phyloP scores from a whole-genome alignment of 2,329 filamentous ascomycete genomes.

The Sphaerulina vaccinii region DNA sequence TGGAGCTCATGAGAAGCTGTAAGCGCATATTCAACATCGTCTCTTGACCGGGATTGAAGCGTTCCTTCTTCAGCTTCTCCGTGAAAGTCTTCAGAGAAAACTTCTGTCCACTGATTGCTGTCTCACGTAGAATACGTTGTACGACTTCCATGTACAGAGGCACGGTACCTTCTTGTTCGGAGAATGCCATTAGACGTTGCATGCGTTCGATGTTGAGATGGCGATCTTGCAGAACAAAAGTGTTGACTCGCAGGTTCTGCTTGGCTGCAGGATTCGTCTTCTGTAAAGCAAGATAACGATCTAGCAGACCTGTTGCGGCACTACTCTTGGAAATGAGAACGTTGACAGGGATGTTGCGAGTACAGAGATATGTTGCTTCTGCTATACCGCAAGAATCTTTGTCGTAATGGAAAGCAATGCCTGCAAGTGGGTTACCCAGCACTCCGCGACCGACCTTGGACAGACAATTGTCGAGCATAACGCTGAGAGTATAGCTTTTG shows the following conservation, averaged over 20 bases:
- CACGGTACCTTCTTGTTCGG: constrained; percentile 40
- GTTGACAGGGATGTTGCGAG: constrained; percentile 47
- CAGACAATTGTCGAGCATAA: constrained; percentile 60
- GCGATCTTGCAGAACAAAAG: constrained; percentile 46
- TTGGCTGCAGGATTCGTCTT: constrained; percentile 31
- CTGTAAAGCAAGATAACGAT: constrained; percentile 45
- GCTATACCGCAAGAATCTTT: constrained; percentile 51
- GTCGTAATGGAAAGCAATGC: constrained; percentile 60
- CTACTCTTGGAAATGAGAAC: constrained; percentile 56
- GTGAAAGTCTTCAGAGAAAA: constrained; percentile 57
- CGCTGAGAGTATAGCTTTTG: constrained; percentile 61
- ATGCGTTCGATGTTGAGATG: constrained; percentile 55
- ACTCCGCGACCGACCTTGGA: constrained; percentile 42
- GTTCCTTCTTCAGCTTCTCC: constrained; percentile 36
- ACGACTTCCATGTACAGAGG: constrained; percentile 59
- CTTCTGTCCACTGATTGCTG: constrained; percentile 45
- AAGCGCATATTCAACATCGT: constrained; percentile 60
- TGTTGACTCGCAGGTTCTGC: constrained; percentile 47
- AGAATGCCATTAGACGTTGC: constrained; percentile 56
- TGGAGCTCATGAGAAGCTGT: constrained; percentile 63
- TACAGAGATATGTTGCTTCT: constrained; percentile 58
- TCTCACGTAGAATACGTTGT: constrained; percentile 56
- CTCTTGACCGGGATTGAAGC: constrained; percentile 51
- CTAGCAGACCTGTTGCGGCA: constrained; percentile 41
- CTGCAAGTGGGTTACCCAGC: constrained; percentile 55